Evolutionary conservation across 2,329 filamentous ascomycete genomes (phyloP).

Genomic region (Thermoascus crustaceus): DNA sequence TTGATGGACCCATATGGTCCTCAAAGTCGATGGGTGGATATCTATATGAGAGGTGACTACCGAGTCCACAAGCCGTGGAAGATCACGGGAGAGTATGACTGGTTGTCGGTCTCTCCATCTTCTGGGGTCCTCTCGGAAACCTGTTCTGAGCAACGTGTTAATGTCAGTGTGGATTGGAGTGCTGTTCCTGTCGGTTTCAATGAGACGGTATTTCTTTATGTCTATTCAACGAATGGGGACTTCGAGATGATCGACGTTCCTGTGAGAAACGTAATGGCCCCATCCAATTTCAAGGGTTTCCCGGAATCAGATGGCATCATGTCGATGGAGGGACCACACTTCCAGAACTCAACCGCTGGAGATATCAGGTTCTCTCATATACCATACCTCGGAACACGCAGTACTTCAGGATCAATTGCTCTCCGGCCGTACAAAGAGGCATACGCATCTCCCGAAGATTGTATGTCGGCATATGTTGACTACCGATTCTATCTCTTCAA

Average conservation of each 20-base stretch:
- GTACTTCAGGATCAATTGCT: slow-evolving; percentile 25
- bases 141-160: slow-evolving; percentile 45
- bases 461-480: slow-evolving; percentile 48
- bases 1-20: slow-evolving; percentile 53
- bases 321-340: slow-evolving; percentile 30
- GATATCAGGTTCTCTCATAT: too few relatives aligned
- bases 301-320: slow-evolving; percentile 49
- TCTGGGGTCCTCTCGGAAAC: slow-evolving; percentile 39
- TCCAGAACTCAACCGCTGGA: too few relatives aligned
- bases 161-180: slow-evolving; percentile 50
- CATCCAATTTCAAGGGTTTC: slow-evolving; percentile 51
- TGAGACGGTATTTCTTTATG: slow-evolving; percentile 24
- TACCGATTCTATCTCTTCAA: slow-evolving; percentile 58
- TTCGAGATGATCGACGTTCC: slow-evolving; percentile 35
- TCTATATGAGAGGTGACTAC: slow-evolving; percentile 54
- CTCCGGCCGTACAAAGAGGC: slow-evolving; percentile 52
- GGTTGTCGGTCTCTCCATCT: slow-evolving; percentile 45
- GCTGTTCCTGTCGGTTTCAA: slow-evolving; percentile 33
- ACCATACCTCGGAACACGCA: slow-evolving; percentile 9
- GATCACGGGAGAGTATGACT: slow-evolving; percentile 41
- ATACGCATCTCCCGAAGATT: slow-evolving; percentile 48
- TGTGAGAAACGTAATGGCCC: slow-evolving; percentile 42
- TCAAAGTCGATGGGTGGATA: slow-evolving; percentile 51
- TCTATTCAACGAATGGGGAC: slow-evolving; percentile 15
- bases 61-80: too few relatives aligned